phyloP scores from a whole-genome alignment of 495 filamentous ascomycete species.

The Aspergillus bridgeri region DNA sequence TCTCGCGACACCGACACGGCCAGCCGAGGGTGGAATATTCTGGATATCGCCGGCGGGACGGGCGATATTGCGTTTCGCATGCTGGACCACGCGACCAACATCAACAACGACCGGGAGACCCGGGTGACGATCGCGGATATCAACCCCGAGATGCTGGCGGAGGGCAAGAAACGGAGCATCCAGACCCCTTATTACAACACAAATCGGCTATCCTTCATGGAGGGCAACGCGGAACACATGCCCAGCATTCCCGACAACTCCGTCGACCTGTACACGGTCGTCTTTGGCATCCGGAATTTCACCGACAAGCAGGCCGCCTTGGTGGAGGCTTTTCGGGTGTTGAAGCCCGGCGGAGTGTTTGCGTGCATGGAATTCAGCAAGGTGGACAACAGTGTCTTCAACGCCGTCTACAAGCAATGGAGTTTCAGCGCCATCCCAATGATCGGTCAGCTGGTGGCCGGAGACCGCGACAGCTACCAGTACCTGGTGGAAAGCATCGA shows the following conservation, averaged over 20 bases:
- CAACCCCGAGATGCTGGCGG: conserved; percentile 88
- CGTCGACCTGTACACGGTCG: conserved; percentile 93
- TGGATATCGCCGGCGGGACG: conserved; percentile 95
- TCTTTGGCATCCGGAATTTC: conserved; percentile 97
- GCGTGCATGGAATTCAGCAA: conserved; percentile 95
- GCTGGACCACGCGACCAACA: conserved; percentile 78
- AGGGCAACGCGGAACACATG: conserved; percentile 86
- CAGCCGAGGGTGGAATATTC: conserved; percentile 66
- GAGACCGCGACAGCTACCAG: conserved; percentile 93
- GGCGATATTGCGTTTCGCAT: conserved; percentile 98
- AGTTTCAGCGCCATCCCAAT: conserved; percentile 91
- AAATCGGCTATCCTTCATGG: conserved; percentile 68
- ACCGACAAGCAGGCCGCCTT: conserved; percentile 79
- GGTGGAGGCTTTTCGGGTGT: conserved; percentile 75
- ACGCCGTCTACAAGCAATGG: conserved; percentile 92
- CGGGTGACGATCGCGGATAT: conserved; percentile 91
- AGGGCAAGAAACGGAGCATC: conserved; percentile 73
- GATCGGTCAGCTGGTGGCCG: conserved; percentile 93
- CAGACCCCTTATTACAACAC: conserved; percentile 55
- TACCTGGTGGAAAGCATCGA: conserved; percentile 99
- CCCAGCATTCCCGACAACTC: conserved; percentile 57
- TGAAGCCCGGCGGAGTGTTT: conserved; percentile 94
- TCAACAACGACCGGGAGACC: conserved; percentile 76
- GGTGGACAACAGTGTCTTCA: conserved; percentile 66
- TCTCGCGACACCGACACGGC: conserved; percentile 35